Evolutionary conservation across 441 rosid species (phyloP).

Genomic region (Theobroma grandiflorum): DNA sequence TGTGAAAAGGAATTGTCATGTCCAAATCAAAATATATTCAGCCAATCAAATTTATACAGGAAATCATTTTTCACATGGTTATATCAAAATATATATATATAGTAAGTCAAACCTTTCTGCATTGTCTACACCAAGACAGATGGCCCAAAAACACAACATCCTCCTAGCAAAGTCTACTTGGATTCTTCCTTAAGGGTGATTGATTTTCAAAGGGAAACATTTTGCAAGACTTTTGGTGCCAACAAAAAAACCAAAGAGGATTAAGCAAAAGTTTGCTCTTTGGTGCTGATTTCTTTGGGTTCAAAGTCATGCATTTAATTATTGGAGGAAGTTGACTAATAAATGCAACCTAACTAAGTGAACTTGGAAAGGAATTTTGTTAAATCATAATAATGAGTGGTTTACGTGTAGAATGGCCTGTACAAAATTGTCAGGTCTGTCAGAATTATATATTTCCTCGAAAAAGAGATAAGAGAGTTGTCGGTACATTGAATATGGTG

Average conservation of each 20-base stretch:
- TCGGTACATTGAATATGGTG: too few relatives aligned
- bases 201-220: constrained; percentile 17
- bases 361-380: neutral
- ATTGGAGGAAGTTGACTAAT: neutral
- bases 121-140: neutral
- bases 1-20: neutral
- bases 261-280: neutral
- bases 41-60: neutral
- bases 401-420: constrained; percentile 16
- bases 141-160: constrained; percentile 13
- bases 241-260: constrained; percentile 4
- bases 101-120: constrained; percentile 11
- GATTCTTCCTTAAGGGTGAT: neutral
- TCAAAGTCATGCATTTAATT: neutral
- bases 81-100: neutral
- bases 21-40: neutral
- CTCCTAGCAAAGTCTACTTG: neutral
- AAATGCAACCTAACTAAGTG: neutral
- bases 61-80: neutral
- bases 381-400: neutral
- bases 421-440: neutral
- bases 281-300: neutral
- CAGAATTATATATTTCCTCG: too few relatives aligned
- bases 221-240: neutral
- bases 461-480: too few relatives aligned